Conservation (phyloP, 2,329 filamentous ascomycete species). For the Cylindrodendrum hubeiense region DNA sequence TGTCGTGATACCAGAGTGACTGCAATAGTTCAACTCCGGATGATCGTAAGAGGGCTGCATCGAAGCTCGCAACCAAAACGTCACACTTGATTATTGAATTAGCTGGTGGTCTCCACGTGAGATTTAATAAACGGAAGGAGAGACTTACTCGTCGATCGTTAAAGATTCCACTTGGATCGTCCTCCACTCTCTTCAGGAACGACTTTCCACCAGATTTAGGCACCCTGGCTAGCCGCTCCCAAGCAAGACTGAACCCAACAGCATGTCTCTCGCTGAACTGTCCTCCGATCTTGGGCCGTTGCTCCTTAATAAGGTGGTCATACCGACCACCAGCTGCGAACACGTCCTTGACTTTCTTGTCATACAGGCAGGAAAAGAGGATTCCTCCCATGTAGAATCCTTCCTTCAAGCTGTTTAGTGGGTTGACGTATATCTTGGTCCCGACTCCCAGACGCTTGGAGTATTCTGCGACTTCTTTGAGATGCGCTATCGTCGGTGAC, state of each 20-base stretch:
- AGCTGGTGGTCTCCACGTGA: neutral
- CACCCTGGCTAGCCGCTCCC: conserved; percentile 83
- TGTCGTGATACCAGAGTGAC: conserved; percentile 83
- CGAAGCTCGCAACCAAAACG: conserved; percentile 90
- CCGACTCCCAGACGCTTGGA: conserved; percentile 80
- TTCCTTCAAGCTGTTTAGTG: conserved; percentile 89
- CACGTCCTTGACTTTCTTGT: conserved; percentile 85
- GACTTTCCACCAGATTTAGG: conserved; percentile 65
- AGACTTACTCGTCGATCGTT: conserved; percentile 71
- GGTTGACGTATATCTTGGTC: conserved; percentile 85
- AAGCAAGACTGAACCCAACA: conserved; percentile 92
- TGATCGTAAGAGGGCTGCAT: conserved; percentile 79
- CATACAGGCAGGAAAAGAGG: conserved; percentile 91
- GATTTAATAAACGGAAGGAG: neutral
- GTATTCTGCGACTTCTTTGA: conserved; percentile 83
- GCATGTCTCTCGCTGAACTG: conserved; percentile 79
- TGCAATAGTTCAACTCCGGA: conserved; percentile 82
- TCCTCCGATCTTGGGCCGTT: conserved; percentile 76
- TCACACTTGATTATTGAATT: conserved; percentile 72
- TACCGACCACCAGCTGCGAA: conserved; percentile 96
- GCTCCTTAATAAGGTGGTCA: conserved; percentile 87
- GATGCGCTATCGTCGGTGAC: conserved; percentile 80
- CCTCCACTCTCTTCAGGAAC: conserved; percentile 78
- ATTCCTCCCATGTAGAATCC: conserved; percentile 89
- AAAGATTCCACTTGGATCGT: conserved; percentile 71